Evolutionary conservation across 2,329 filamentous ascomycete species (phyloP).

Genomic region (Exophiala oligosperma): DNA sequence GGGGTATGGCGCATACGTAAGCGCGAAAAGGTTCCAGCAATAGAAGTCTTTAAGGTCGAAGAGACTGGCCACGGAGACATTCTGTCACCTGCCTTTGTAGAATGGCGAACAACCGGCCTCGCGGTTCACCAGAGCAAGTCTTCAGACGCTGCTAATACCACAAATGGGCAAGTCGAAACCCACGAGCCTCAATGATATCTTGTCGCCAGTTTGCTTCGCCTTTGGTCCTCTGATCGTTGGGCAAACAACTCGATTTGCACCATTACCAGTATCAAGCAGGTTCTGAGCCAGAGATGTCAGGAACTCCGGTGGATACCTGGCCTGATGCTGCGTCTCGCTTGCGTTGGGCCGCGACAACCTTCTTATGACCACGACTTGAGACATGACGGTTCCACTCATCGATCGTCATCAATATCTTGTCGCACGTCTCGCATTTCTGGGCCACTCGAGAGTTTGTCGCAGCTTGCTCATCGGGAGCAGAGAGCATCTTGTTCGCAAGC

Average conservation of each 20-base stretch:
- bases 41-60: constrained; percentile 74
- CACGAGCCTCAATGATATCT: not conserved
- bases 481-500: constrained; percentile 58
- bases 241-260: not conserved
- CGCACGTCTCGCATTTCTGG: constrained; percentile 71
- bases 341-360: constrained; percentile 34
- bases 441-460: constrained; percentile 48
- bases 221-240: too few species aligned
- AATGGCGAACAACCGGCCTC: constrained; percentile 57
- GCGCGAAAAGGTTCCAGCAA: constrained; percentile 58
- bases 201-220: too few species aligned
- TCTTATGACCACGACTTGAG: constrained; percentile 58
- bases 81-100: constrained; percentile 72
- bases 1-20: constrained; percentile 82
- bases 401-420: constrained; percentile 55
- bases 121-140: not conserved
- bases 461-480: constrained; percentile 53
- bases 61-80: constrained; percentile 75
- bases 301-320: not conserved
- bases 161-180: not conserved
- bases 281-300: not conserved
- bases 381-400: constrained; percentile 60
- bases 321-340: constrained; percentile 8
- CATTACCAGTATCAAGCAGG: not conserved
- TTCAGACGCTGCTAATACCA: not conserved